Evolutionary conservation across 2,329 filamentous ascomycete species (phyloP).

Genomic region (Fusarium goolgardi): DNA sequence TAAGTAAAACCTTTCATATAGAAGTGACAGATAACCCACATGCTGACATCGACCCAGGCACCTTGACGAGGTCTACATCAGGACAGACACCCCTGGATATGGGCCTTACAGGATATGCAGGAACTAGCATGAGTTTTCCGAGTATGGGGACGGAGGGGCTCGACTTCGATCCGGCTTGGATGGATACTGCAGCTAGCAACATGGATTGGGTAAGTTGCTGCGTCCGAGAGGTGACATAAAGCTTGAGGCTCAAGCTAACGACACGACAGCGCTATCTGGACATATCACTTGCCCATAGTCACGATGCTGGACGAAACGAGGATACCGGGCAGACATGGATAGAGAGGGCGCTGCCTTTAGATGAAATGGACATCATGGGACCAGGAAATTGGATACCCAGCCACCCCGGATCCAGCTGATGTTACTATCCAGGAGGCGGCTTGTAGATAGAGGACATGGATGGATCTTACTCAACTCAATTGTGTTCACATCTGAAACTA

Average conservation of each 20-base stretch:
- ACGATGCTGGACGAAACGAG: slow-evolving; percentile 45
- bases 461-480: slow-evolving; percentile 5
- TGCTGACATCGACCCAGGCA: slow-evolving; percentile 36
- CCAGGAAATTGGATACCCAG: slow-evolving; percentile 39
- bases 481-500: slow-evolving; percentile 9
- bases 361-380: slow-evolving; percentile 45
- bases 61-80: slow-evolving; percentile 36
- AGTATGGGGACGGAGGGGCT: slow-evolving; percentile 40
- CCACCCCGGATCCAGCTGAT: slow-evolving; percentile 17
- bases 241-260: slow-evolving; percentile 18
- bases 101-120: slow-evolving; percentile 33
- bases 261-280: slow-evolving; percentile 49
- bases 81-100: slow-evolving; percentile 39
- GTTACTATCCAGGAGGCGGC: not conserved
- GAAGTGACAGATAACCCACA: slow-evolving; percentile 10
- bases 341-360: slow-evolving; percentile 45
- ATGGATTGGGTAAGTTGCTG: slow-evolving; percentile 55
- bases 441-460: slow-evolving; percentile 10
- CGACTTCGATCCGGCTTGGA: slow-evolving; percentile 54
- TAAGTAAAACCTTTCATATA: slow-evolving; percentile 33
- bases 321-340: slow-evolving; percentile 48
- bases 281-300: slow-evolving; percentile 50
- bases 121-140: slow-evolving; percentile 40
- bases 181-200: slow-evolving; percentile 47
- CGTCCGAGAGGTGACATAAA: not conserved